These are phyloP conservation scores for Blastobotrys aristatus DNA, from an alignment of 1,139 yeast genomes.

Conservation along the genomic window DNA sequence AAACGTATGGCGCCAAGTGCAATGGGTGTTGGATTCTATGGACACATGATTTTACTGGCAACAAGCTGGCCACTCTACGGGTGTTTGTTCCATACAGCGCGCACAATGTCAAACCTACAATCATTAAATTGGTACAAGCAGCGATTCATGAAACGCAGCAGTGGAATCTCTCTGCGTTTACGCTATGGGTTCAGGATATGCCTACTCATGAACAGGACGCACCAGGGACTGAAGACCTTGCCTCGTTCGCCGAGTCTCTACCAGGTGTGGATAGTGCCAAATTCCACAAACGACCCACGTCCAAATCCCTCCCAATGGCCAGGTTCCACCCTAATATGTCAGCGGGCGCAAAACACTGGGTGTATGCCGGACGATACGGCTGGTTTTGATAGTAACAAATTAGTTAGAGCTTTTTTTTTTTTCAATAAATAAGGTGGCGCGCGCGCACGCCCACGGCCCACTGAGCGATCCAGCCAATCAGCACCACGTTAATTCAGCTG, in stretches of 20 bases:
- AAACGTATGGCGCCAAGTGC: slow-evolving; percentile 34
- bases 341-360: slow-evolving; percentile 22
- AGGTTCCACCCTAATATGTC: slow-evolving; percentile 16
- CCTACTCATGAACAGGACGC: slow-evolving; percentile 18
- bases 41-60: slow-evolving; percentile 44
- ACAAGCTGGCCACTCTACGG: slow-evolving; percentile 34
- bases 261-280: slow-evolving; percentile 4
- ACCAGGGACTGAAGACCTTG: not conserved
- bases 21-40: slow-evolving; percentile 40
- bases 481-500: too few species aligned
- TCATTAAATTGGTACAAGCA: slow-evolving; percentile 23
- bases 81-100: slow-evolving; percentile 19
- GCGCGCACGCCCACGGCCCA: not conserved
- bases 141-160: slow-evolving; percentile 26
- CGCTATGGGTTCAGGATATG: slow-evolving; percentile 29
- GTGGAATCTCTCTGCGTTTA: slow-evolving; percentile 23
- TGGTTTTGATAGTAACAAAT: slow-evolving; percentile 25
- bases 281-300: slow-evolving; percentile 16
- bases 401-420: not conserved
- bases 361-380: slow-evolving; percentile 30
- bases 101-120: slow-evolving; percentile 12
- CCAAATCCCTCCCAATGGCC: slow-evolving; percentile 30
- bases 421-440: not conserved
- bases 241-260: slow-evolving; percentile 3
- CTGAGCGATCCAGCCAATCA: too few species aligned